These are phyloP conservation scores for Sherardia arvensis DNA, from an alignment of 257 asterid species.

Conservation along the genomic window DNA sequence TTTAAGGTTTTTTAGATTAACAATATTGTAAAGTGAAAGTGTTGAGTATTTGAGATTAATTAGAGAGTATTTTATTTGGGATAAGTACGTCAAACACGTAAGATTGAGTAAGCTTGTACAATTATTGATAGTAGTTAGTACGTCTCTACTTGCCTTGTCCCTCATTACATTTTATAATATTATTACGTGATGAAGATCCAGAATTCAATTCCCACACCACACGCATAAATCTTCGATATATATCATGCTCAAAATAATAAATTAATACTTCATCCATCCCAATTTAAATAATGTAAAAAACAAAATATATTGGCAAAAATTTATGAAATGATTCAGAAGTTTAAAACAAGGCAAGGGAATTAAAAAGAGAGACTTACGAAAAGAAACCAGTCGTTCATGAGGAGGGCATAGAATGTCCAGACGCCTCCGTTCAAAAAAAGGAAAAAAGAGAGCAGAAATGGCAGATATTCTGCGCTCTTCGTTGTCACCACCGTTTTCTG, in stretches of 20 bases:
- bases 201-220: not conserved
- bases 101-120: too few species aligned
- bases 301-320: too few species aligned
- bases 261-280: too few species aligned
- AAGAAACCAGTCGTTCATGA: constrained; percentile 60
- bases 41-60: too few species aligned
- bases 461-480: constrained; percentile 80
- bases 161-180: not conserved
- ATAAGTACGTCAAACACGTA: too few species aligned
- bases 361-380: constrained; percentile 42
- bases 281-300: too few species aligned
- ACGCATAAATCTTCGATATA: not conserved
- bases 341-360: too few species aligned
- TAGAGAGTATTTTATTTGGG: too few species aligned
- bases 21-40: too few species aligned
- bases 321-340: too few species aligned
- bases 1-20: too few species aligned
- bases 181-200: not conserved
- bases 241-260: not conserved
- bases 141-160: not conserved
- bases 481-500: constrained; percentile 60
- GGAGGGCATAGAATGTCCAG: constrained; percentile 74
- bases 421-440: constrained; percentile 66
- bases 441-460: constrained; percentile 66
- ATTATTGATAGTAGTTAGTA: not conserved